Evolutionary conservation across 306 rosid genomes (phyloP), one percentile per base, ranked within the genome.

Genomic region (Acacia crassicarpa): DNA sequence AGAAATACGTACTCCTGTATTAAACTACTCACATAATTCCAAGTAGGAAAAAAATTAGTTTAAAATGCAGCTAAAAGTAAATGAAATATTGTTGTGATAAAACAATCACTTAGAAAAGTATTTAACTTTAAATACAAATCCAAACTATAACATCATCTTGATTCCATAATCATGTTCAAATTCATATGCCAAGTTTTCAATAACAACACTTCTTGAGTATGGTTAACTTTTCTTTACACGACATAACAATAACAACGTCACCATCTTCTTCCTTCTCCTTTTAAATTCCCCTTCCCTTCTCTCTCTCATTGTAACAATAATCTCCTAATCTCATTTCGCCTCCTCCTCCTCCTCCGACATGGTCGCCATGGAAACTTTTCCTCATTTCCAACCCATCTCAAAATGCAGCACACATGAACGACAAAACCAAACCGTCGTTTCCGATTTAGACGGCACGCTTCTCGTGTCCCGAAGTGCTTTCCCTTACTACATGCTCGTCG

Each of bases 401-500:
- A 83, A 92, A 84, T 93, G 97, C 75, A 89, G 48, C 85, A 67
- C 94, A 2, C 69, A 90, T 20, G 82, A 85, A 8, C 87, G 98
- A 20, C 88, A 95, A 5, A 79, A 85, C 86, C 98, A 95, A 44
- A 90, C 94, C 3, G 91, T 95, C 3, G 97, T 94, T 4, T 89
- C 99, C 0, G 97, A 93, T 84, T 74, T 95, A 2, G 99, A 93
- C 12, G 99, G 99, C 72, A 93, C 99, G 0, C 93, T 95, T 20
- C 90, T 93, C 1, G 62, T 91, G 22, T 93, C 99, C 0, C 68
- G 82, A 0, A 89, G 84, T 16, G 98, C 97, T 48, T 95, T 95
- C 44, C 98, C 99, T 0, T 95, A 95, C 81, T 95, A 84, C 92
- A 86, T 95, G 98, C 98, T 95, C 5, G 76, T 95, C 1, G 99